Evolutionary conservation across 2,329 filamentous ascomycete species (phyloP).

Genomic region (Verticillium dahliae): DNA sequence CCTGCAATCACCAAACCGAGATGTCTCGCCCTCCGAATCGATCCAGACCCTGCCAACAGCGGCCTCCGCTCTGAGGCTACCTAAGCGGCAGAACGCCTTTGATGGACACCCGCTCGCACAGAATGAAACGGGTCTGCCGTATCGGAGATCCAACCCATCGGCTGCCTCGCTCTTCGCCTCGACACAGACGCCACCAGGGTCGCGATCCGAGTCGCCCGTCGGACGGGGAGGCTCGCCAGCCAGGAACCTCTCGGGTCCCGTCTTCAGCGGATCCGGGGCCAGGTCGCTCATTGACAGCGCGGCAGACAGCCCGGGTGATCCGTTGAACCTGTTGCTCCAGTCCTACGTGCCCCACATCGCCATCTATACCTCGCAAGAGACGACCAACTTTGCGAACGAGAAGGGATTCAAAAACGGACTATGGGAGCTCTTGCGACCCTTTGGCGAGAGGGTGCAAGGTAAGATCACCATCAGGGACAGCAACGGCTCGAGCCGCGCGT

Average conservation of each 20-base stretch:
- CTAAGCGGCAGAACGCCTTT: constrained; percentile 55
- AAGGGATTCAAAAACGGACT: constrained; percentile 83
- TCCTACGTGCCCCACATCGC: constrained; percentile 87
- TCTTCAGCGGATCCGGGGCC: constrained; percentile 42
- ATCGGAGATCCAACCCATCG: constrained; percentile 48
- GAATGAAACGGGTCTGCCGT: constrained; percentile 47
- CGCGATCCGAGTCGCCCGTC: constrained; percentile 61
- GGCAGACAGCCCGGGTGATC: constrained; percentile 43
- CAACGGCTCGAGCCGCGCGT: constrained; percentile 71
- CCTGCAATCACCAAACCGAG: constrained; percentile 50
- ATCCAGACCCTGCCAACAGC: constrained; percentile 64
- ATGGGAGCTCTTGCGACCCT: constrained; percentile 80
- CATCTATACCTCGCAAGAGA: constrained; percentile 80
- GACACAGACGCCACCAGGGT: constrained; percentile 61
- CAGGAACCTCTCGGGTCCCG: constrained; percentile 49
- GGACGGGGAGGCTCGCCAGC: constrained; percentile 49
- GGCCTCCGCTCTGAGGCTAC: constrained; percentile 50
- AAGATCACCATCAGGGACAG: constrained; percentile 90
- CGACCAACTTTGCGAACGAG: constrained; percentile 68
- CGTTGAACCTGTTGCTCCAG: constrained; percentile 64
- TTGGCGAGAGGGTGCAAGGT: constrained; percentile 80
- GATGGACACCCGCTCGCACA: constrained; percentile 38
- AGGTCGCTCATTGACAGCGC: constrained; percentile 36
- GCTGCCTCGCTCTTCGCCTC: constrained; percentile 58
- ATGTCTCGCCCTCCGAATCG: constrained; percentile 56